Conservation (phyloP, 768 basidiomycete genomes). For the Exsudoporus frostii region DNA sequence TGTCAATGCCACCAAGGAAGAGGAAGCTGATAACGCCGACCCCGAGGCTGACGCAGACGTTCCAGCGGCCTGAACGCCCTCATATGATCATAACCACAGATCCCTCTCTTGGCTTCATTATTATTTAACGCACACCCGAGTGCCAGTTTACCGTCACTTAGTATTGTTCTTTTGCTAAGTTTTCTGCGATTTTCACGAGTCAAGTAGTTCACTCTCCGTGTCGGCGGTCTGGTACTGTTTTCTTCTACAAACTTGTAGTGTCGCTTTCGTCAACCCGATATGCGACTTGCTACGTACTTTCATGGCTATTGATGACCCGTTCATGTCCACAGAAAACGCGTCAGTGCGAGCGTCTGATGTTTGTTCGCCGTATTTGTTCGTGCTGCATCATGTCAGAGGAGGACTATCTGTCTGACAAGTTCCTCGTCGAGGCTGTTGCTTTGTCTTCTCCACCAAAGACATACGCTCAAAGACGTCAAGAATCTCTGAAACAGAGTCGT, state of each 20-base stretch:
- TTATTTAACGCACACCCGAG: conserved; percentile 25
- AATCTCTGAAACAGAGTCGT: conserved; percentile 54
- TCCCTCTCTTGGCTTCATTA: conserved; percentile 25
- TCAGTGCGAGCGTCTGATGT: conserved; percentile 13
- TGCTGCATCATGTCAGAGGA: conserved; percentile 55
- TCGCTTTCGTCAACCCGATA: conserved; percentile 27
- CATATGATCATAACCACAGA: conserved; percentile 16
- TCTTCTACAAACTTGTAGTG: conserved; percentile 31
- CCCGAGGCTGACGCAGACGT: conserved; percentile 29
- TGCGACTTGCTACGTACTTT: conserved; percentile 29
- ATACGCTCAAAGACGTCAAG: conserved; percentile 68
- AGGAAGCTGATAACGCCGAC: conserved; percentile 42
- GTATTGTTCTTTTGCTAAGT: conserved; percentile 36
- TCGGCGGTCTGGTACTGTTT: conserved; percentile 48
- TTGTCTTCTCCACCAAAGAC: conserved; percentile 48
- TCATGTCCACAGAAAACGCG: conserved; percentile 10
- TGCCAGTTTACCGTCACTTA: conserved; percentile 31
- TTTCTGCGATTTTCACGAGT: conserved; percentile 36
- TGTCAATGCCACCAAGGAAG: conserved; percentile 74
- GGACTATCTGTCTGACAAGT: conserved; percentile 89
- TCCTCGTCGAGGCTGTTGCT: conserved; percentile 47
- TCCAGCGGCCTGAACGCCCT: conserved; percentile 22
- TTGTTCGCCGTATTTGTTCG: conserved; percentile 14
- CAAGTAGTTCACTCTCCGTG: conserved; percentile 24
- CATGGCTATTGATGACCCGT: conserved; percentile 28